Evolutionary conservation across 1,284 basidiomycete species (phyloP).

Genomic region (Sanghuangporus weigelae): DNA sequence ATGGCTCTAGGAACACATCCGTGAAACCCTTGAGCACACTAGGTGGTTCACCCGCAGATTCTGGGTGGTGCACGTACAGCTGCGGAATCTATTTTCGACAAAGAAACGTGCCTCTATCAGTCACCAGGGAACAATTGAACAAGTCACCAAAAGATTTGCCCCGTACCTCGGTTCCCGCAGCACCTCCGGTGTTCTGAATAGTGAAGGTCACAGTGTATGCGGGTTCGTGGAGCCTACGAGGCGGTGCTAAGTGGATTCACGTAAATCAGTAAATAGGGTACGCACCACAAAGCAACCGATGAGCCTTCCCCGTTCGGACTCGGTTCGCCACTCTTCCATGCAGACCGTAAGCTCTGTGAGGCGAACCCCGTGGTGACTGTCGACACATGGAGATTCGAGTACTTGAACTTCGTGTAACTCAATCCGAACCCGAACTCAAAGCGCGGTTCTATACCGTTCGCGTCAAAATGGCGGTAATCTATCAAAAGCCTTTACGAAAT

Average conservation of each 20-base stretch:
- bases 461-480: slow-evolving; percentile 77
- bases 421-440: slow-evolving; percentile 83
- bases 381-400: slow-evolving; percentile 44
- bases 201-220: slow-evolving; percentile 26
- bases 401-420: slow-evolving; percentile 78
- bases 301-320: slow-evolving; percentile 17
- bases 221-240: slow-evolving; percentile 24
- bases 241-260: background rate
- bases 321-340: slow-evolving; percentile 18
- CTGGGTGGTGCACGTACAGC: slow-evolving; percentile 40
- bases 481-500: slow-evolving; percentile 44
- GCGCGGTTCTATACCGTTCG: slow-evolving; percentile 53
- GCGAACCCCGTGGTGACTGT: slow-evolving; percentile 33
- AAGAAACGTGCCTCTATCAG: slow-evolving; percentile 6
- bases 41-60: slow-evolving; percentile 36
- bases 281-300: slow-evolving; percentile 19
- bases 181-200: slow-evolving; percentile 28
- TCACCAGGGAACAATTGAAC: slow-evolving; percentile 25
- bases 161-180: slow-evolving; percentile 25
- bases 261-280: background rate
- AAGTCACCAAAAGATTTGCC: slow-evolving; percentile 29
- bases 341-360: background rate
- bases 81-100: slow-evolving; percentile 34
- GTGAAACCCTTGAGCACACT: slow-evolving; percentile 41
- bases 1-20: slow-evolving; percentile 34